Base-by-base conservation (phyloP, 208 protist species). In the Polymyxa betae region DNA sequence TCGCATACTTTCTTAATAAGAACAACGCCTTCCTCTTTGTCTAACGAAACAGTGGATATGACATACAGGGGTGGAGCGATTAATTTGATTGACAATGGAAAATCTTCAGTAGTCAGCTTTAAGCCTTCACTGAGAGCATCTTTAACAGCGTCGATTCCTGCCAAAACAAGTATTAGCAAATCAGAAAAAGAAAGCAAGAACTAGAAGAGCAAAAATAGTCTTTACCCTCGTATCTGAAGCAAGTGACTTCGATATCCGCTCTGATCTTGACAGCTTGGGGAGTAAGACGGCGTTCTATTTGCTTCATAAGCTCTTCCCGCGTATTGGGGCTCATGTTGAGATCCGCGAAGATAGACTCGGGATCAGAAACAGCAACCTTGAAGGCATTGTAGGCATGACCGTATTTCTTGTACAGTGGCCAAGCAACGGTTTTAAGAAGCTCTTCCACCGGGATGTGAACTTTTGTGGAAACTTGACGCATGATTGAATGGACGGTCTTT, bases 231-330 rank as follows among this genome's bases (percentile, higher is more conserved):
- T 97, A 98, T 38, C 95, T 93, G 93, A 97, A 99, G 95, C 98
- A 99, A n/a, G 97, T 98, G 41, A 99, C 97, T 91, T 99, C 96
- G 44, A 99, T 95, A 91, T 99, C 97, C 0, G 97, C 97, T 49
- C 96, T 93, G 29, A 95, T 60, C 78, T 97, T 98, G 78, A 97
- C 89, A 44, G 95, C 92, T 91, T 97, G 95, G 35, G 96, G 95
- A 35, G 95, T 97, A 1, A 98, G 91, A 38, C 96, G 90, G 45
- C 93, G 92, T 12, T 91, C 45, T 64, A 98, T 96, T 32, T 96
- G 94, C 78, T 94, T 93, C 12, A 96, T 54, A 29, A 97, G 93
- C 72, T 89, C 44, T 20, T 94, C 92, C 12, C 91, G 82, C 32
- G 95, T 54, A 35, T 94, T 88, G 0, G 82, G 49, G 77, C 40